phyloP scores from a whole-genome alignment of 495 filamentous ascomycete species.

The Penicillium waksmanii region DNA sequence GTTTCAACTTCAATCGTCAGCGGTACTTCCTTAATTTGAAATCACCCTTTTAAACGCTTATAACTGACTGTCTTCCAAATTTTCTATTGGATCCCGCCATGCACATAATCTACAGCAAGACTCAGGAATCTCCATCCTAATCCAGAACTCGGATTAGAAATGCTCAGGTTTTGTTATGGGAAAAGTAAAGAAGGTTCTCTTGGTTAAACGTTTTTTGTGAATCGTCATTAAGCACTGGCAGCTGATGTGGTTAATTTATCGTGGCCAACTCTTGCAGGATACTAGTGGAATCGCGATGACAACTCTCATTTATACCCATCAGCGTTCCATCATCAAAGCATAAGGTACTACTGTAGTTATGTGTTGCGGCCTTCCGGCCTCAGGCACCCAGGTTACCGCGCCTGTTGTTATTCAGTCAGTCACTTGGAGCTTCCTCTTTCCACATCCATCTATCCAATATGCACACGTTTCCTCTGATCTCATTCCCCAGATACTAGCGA shows the following conservation, averaged over 20 bases:
- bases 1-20: conserved; percentile 7
- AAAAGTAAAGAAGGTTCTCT: background rate
- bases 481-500: too few species aligned
- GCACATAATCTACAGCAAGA: too few species aligned
- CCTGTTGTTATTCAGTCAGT: too few species aligned
- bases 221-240: too few species aligned
- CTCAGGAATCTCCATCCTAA: too few species aligned
- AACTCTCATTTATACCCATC: background rate
- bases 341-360: too few species aligned
- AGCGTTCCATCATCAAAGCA: conserved; percentile 6
- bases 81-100: background rate
- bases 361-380: too few species aligned
- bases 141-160: conserved; percentile 3
- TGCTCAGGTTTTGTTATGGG: background rate
- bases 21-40: background rate
- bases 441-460: too few species aligned
- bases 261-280: background rate
- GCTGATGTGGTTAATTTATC: background rate
- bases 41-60: background rate
- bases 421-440: too few species aligned
- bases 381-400: too few species aligned
- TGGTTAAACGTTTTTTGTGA: too few species aligned
- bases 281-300: background rate
- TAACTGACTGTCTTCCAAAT: conserved; percentile 4
- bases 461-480: too few species aligned